Conservation (phyloP, 352 stramenopile genomes). For the Phytophthora multivora region DNA sequence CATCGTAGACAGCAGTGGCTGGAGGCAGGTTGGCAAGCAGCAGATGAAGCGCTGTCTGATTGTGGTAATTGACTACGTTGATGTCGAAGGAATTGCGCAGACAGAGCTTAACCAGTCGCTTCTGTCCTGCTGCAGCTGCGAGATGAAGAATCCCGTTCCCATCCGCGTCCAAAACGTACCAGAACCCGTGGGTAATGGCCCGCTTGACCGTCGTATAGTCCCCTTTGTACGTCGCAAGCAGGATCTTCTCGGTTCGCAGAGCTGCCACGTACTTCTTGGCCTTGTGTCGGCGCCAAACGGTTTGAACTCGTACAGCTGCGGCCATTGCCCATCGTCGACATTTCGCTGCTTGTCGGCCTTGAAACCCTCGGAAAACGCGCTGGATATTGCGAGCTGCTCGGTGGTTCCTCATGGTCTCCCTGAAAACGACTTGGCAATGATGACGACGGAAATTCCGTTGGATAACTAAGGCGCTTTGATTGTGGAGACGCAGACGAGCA, state of each 20-base stretch:
- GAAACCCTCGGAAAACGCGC: conserved; percentile 53
- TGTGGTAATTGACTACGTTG: conserved; percentile 60
- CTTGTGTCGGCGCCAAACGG: conserved; percentile 50
- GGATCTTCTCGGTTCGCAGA: conserved; percentile 55
- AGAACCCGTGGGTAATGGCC: conserved; percentile 53
- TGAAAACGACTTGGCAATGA: conserved; percentile 57
- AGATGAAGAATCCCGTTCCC: conserved; percentile 79
- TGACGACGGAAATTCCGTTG: conserved; percentile 73
- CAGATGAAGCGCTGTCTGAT: conserved; percentile 73
- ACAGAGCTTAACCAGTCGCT: conserved; percentile 85
- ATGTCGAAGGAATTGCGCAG: conserved; percentile 76
- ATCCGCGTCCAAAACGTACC: conserved; percentile 56
- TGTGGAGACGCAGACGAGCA: conserved; percentile 34
- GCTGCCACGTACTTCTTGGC: conserved; percentile 43
- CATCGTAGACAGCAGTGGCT: neutral
- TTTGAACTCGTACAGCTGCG: conserved; percentile 58
- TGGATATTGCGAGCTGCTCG: conserved; percentile 67
- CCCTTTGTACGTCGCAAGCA: conserved; percentile 73
- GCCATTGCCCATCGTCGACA: conserved; percentile 45
- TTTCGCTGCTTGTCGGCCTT: conserved; percentile 40
- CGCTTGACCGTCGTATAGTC: conserved; percentile 75
- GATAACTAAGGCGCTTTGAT: conserved; percentile 57
- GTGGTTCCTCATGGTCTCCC: conserved; percentile 29
- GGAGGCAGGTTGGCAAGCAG: conserved; percentile 66
- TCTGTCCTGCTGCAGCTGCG: conserved; percentile 65